Percentiles rank a stretch among this genome's conserved stretches.
Conservation (phyloP, 2,329 filamentous ascomycete species). For the Aulographum hederae region DNA sequence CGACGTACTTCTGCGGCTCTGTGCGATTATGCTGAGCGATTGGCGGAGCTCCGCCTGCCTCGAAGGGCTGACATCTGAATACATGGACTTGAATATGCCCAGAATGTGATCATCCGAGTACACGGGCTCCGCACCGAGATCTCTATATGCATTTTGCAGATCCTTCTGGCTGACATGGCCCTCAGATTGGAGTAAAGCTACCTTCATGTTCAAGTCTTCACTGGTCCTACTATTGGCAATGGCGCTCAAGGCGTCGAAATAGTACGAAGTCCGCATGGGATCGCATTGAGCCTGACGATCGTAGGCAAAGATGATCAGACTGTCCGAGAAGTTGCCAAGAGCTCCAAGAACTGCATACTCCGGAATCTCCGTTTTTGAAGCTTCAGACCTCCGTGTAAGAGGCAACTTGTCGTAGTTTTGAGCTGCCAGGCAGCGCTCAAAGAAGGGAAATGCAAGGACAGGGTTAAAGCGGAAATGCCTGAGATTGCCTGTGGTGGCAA, state of each 20-base stretch:
- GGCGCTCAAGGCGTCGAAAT: constrained; percentile 45
- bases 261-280: constrained; percentile 35
- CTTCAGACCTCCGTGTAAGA: no score
- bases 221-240: constrained; percentile 38
- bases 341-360: constrained; percentile 45
- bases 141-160: constrained; percentile 37
- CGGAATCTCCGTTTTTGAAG: constrained; percentile 15
- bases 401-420: no score
- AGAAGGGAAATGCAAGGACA: no score
- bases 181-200: constrained; percentile 37
- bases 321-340: constrained; percentile 42
- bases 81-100: no score
- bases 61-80: no score
- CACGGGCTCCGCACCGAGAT: constrained; percentile 40
- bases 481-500: no score
- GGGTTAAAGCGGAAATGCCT: no score
- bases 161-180: constrained; percentile 39
- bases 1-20: no score
- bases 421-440: no score
- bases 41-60: no score
- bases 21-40: no score
- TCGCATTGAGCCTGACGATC: constrained; percentile 40
- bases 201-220: constrained; percentile 37
- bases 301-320: constrained; percentile 43
- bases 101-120: no score